Percentiles rank a stretch among this genome's conserved stretches.
phyloP scores from a whole-genome alignment of 2,329 filamentous ascomycete species.

The Domatiomyces catenatus region DNA sequence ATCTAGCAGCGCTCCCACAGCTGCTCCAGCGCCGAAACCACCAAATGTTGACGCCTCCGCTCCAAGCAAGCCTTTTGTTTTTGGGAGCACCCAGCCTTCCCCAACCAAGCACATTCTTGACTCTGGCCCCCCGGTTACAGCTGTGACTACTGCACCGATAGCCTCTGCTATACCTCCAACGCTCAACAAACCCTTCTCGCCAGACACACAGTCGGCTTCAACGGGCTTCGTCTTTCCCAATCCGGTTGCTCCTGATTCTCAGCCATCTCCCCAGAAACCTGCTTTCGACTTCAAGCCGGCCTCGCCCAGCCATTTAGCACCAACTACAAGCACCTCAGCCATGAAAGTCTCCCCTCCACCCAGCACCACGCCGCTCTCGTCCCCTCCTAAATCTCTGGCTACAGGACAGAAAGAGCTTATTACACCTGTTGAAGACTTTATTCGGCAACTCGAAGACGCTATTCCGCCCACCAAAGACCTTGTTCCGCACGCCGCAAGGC shows the following conservation, averaged over 20 bases:
- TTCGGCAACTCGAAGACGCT: too few relatives aligned
- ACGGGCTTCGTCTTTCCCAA: background rate
- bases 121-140: background rate
- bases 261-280: background rate
- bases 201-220: background rate
- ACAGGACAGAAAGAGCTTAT: background rate
- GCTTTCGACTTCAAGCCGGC: background rate
- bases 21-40: background rate
- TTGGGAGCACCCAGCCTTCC: background rate
- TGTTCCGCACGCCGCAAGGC: slow-evolving; percentile 1
- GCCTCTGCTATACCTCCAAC: background rate
- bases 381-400: slow-evolving; percentile 2
- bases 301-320: background rate
- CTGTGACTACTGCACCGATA: background rate
- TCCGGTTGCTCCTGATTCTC: background rate
- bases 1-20: background rate
- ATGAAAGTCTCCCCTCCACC: background rate
- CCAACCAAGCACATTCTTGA: background rate
- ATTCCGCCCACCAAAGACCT: background rate
- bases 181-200: background rate
- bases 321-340: background rate
- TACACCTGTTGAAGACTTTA: background rate
- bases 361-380: background rate
- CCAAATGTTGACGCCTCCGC: background rate
- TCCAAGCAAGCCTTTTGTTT: background rate